Evolutionary conservation across 768 basidiomycete genomes (phyloP), one percentile per base, ranked within the genome.

Genomic region (Porphyrellus cyaneotinctus): DNA sequence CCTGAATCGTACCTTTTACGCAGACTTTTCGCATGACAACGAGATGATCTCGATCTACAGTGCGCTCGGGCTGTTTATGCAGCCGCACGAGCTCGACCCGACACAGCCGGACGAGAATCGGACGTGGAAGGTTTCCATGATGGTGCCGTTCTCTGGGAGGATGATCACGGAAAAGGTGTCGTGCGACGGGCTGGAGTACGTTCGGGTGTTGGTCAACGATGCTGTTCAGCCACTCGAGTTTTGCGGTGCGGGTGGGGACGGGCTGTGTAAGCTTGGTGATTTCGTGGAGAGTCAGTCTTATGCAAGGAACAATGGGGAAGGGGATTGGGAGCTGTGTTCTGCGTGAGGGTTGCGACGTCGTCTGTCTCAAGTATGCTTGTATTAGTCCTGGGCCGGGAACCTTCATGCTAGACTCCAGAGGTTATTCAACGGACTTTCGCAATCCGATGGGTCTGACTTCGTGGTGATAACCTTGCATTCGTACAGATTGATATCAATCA

Each of bases 21-120:
- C 79, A 20, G 91, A 94, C 69, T 92, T 94, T 66, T 82, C 87
- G 9, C 91, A 94, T 64, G 91, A 93, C 64, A 87, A 91, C 67
- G 71, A 84, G 62, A 87, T 94, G 81, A 74, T 87, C 43, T 82
- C 88, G 22, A 84, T 91, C 49, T 85, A 82, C 54, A 59, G 75
- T 64, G 67, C 88, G 62, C 47, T 81, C 74, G 69, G 89, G 73
- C 57, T 78, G 10, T 49, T 75, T 75, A 48, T 78, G 74, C 67
- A 66, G 49, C n/a, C 78, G 72, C 58, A 38, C 49, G 14, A 45
- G 11, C 23, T 64, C 20, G 42, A 60, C 24, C 53, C 59, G 6
- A 47, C 26, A 17, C 31, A 37, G 7, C 56, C 32, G 6, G 58
- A 66, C 26, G 20, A 38, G 11, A n/a, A 7, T 18, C 66, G 76